Conservation (phyloP, 1,139 yeast species). For the Arxiozyma telluris region DNA sequence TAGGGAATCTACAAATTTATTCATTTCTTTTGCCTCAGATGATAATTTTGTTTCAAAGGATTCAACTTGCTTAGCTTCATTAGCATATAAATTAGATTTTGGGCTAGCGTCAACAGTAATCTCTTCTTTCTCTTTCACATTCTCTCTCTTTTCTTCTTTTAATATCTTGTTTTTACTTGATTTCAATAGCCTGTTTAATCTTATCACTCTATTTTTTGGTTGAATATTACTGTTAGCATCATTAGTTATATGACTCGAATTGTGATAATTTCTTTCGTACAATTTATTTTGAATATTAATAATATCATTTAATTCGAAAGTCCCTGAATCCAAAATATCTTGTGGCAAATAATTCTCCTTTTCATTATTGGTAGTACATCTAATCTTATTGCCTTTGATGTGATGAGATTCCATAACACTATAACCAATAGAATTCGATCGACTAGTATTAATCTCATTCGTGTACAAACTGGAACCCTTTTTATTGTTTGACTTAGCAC, state of each 20-base stretch:
- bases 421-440: neutral
- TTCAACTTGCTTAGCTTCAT: neutral
- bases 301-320: slow-evolving; percentile 21
- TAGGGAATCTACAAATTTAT: neutral
- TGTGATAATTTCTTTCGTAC: slow-evolving; percentile 20
- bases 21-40: neutral
- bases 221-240: slow-evolving; percentile 10
- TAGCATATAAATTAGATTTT: neutral
- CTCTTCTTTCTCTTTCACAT: neutral
- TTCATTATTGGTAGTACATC: slow-evolving; percentile 2
- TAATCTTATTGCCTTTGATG: neutral
- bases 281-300: slow-evolving; percentile 26
- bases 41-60: slow-evolving; percentile 1
- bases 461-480: too few species aligned
- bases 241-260: neutral
- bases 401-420: neutral
- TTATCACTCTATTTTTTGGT: slow-evolving; percentile 26
- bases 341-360: slow-evolving; percentile 21
- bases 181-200: slow-evolving; percentile 8
- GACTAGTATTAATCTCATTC: slow-evolving; percentile 1
- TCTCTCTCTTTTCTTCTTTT: neutral
- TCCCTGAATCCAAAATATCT: slow-evolving; percentile 18
- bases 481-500: neutral
- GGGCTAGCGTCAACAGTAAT: neutral
- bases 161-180: slow-evolving; percentile 5